Conservation (phyloP, 768 basidiomycete species). For the Tulasnella sp. region DNA sequence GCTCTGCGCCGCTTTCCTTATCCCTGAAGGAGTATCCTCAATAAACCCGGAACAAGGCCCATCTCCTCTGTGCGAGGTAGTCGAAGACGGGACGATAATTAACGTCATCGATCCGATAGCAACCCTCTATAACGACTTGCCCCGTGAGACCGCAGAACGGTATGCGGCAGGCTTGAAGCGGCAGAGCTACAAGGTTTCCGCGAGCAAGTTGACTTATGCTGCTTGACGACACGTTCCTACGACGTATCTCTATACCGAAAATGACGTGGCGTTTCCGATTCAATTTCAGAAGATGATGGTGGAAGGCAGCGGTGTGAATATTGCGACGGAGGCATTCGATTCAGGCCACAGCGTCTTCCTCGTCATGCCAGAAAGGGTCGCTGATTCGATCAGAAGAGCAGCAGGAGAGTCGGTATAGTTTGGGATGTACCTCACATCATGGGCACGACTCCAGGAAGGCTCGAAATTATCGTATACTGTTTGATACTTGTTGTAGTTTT, state of each 20-base stretch:
- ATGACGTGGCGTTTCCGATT: not conserved
- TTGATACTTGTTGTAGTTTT: too few relatives aligned
- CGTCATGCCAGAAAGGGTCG: not conserved
- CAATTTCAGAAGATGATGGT: not conserved
- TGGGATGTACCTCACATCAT: too few relatives aligned
- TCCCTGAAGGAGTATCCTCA: not conserved
- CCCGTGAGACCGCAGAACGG: not conserved
- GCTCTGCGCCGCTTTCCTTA: not conserved
- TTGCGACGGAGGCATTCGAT: not conserved
- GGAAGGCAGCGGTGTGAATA: not conserved
- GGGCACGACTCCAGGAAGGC: too few relatives aligned
- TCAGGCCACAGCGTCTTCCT: not conserved
- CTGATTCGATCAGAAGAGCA: not conserved
- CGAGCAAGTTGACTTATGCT: not conserved
- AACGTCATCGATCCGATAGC: not conserved
- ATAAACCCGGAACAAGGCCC: not conserved
- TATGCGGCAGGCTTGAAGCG: not conserved
- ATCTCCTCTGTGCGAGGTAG: not conserved
- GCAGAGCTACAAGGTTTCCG: not conserved
- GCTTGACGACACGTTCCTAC: not conserved
- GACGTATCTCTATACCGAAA: not conserved
- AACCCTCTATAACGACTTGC: not conserved
- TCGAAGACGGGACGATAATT: not conserved
- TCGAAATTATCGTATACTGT: too few relatives aligned
- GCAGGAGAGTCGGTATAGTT: not conserved